These are phyloP conservation scores for Scorias spongiosa DNA, from an alignment of 2,329 filamentous ascomycete species.

Conservation along the genomic window DNA sequence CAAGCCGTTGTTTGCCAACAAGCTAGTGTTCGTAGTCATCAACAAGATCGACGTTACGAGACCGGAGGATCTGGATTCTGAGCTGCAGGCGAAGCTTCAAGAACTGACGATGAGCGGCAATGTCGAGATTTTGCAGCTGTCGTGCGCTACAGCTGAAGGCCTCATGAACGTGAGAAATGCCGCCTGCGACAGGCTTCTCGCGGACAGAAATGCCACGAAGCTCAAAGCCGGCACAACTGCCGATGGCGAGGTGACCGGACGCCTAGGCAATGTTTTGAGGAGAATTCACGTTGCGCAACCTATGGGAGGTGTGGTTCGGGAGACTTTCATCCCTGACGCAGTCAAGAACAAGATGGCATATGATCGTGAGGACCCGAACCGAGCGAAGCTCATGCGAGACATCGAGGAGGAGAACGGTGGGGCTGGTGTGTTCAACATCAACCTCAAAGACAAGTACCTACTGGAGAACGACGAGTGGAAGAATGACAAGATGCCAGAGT, in stretches of 20 bases:
- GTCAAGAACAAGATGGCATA: slow-evolving; percentile 73
- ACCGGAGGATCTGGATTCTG: slow-evolving; percentile 72
- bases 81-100: slow-evolving; percentile 64
- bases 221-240: slow-evolving; percentile 75
- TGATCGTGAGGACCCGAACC: slow-evolving; percentile 76
- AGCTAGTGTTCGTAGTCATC: slow-evolving; percentile 88
- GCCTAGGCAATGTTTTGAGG: slow-evolving; percentile 78
- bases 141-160: slow-evolving; percentile 87
- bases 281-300: slow-evolving; percentile 96
- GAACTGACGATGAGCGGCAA: slow-evolving; percentile 70
- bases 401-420: slow-evolving; percentile 85
- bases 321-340: slow-evolving; percentile 79
- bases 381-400: slow-evolving; percentile 67
- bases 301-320: slow-evolving; percentile 60
- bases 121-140: slow-evolving; percentile 83
- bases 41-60: slow-evolving; percentile 95
- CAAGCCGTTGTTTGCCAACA: slow-evolving; percentile 92
- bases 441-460: slow-evolving; percentile 74
- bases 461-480: slow-evolving; percentile 88
- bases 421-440: slow-evolving; percentile 88
- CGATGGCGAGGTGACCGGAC: slow-evolving; percentile 58
- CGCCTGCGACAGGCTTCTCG: slow-evolving; percentile 82
- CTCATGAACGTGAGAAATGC: slow-evolving; percentile 91
- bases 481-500: slow-evolving; percentile 85
- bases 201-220: slow-evolving; percentile 88